phyloP scores from a whole-genome alignment of 129 eudicot genomes.

The Centrapalus pauciflorus region DNA sequence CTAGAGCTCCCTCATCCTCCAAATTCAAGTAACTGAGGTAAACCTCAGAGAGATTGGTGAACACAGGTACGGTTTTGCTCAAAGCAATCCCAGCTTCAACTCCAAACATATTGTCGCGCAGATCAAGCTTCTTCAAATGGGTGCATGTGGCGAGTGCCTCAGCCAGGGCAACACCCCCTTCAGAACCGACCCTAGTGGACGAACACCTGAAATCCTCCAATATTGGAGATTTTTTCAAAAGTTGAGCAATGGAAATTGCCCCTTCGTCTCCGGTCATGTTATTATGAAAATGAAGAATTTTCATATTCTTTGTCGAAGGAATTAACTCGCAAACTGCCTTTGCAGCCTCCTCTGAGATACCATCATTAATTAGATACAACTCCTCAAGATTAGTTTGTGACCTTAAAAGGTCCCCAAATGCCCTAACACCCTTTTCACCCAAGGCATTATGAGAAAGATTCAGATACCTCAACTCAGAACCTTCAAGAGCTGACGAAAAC shows the following conservation, averaged over 20 bases:
- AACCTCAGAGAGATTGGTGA: slow-evolving; percentile 42
- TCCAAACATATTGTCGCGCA: slow-evolving; percentile 65
- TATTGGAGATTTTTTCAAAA: slow-evolving; percentile 36
- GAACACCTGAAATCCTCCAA: slow-evolving; percentile 64
- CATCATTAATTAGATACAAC: slow-evolving; percentile 53
- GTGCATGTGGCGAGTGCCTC: slow-evolving; percentile 43
- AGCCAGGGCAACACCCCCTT: slow-evolving; percentile 56
- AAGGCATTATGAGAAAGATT: slow-evolving; percentile 57
- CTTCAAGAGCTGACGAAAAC: slow-evolving; percentile 47
- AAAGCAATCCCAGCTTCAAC: slow-evolving; percentile 54
- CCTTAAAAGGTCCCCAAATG: slow-evolving; percentile 46
- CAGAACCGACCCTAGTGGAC: slow-evolving; percentile 52
- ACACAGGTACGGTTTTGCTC: slow-evolving; percentile 33
- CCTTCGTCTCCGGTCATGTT: slow-evolving; percentile 79
- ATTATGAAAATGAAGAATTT: slow-evolving; percentile 55
- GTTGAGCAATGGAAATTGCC: slow-evolving; percentile 45
- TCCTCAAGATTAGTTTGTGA: slow-evolving; percentile 63
- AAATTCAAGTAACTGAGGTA: slow-evolving; percentile 55
- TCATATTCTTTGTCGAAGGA: slow-evolving; percentile 50
- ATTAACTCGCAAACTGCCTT: slow-evolving; percentile 48
- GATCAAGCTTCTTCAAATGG: slow-evolving; percentile 43
- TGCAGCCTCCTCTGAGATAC: slow-evolving; percentile 70
- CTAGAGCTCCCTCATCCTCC: slow-evolving; percentile 45
- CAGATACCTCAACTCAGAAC: slow-evolving; percentile 38
- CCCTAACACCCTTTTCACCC: slow-evolving; percentile 67